These are phyloP conservation scores for Aspergillus incahuasiensis DNA, from an alignment of 495 filamentous ascomycete genomes.

Conservation along the genomic window DNA sequence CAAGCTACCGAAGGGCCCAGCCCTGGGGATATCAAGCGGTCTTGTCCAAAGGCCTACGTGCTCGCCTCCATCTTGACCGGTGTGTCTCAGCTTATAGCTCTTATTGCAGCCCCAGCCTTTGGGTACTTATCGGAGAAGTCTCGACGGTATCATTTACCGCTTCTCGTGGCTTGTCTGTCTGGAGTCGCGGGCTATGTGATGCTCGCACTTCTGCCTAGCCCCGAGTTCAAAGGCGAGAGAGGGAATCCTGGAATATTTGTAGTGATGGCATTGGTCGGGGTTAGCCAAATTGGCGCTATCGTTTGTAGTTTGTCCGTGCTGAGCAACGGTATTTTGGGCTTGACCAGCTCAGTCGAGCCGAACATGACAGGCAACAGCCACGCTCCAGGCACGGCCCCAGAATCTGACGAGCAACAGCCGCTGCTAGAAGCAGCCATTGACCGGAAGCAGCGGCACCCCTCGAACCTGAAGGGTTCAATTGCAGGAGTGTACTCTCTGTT, in stretches of 20 bases:
- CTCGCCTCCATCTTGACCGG: constrained; percentile 82
- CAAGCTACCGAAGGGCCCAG: constrained; percentile 48
- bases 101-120: constrained; percentile 80
- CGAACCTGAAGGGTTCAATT: constrained; percentile 81
- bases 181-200: constrained; percentile 72
- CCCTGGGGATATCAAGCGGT: constrained; percentile 61
- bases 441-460: constrained; percentile 27
- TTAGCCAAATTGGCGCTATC: constrained; percentile 92
- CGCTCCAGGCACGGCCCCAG: constrained; percentile 3
- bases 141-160: constrained; percentile 61
- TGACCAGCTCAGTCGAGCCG: constrained; percentile 17
- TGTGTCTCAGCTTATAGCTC: constrained; percentile 77
- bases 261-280: constrained; percentile 73
- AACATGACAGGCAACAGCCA: constrained; percentile 8
- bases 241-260: constrained; percentile 65
- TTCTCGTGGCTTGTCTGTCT: constrained; percentile 62
- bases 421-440: constrained; percentile 23
- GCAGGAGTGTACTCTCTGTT: constrained; percentile 89
- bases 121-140: constrained; percentile 69
- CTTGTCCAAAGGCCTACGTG: constrained; percentile 79
- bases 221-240: constrained; percentile 55
- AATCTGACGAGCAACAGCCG: constrained; percentile 30
- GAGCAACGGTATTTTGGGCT: constrained; percentile 65
- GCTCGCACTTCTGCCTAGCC: constrained; percentile 66
- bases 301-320: constrained; percentile 87